Base-by-base conservation (phyloP, 2,329 filamentous ascomycete species). In the Fusarium ambrosium region DNA sequence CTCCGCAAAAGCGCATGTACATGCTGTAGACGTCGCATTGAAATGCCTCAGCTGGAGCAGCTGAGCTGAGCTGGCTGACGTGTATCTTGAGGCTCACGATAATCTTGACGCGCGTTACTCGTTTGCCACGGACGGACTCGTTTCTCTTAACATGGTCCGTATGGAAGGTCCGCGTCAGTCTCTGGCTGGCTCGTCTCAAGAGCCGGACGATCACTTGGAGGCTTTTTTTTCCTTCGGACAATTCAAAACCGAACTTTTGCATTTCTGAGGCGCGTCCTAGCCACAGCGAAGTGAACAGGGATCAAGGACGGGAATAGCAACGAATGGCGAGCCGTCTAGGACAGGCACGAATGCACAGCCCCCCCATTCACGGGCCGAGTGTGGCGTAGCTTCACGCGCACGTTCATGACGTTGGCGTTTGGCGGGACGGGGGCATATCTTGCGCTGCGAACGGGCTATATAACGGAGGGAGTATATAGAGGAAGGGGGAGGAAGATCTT, bases 321-420 rank as follows among this genome's bases (percentile, higher is more conserved):
- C 66, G 58, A 55, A 63, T 63, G 71, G 66, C 29, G 55, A 65
- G 53, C 20, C 51, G 48, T 10, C 24, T 18, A 29, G 27, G 48
- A 53, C 27, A 20, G 48, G 24, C 24, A 69, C 16, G 48, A 34
- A 34, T 67, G 69, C 76, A 77, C 75, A 76, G 76, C 76, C 76
- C 32, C 69, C 74, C 69, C 74, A 64, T 59, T 53, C 13, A 27
- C 61, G 60, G 68, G 51, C 55, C 69, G 64, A 64, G 43, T 72
- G 72, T 72, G 76, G 61, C 69, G 71, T 63, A 72, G 71, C 45
- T 66, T 53, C 59, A 68, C 63, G 62, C 71, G 66, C 59, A 63
- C 61, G 62, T 66, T 65, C 74, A 72, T 78, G 70, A 76, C 76
- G 74, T 77, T 62, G 70, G 74, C 76, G 74, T 77, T 62, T 62